Percentiles rank a stretch among this genome's conserved stretches.
These are phyloP conservation scores for Drechmeria coniospora DNA, from an alignment of 2,329 filamentous ascomycete genomes.

Conservation along the genomic window DNA sequence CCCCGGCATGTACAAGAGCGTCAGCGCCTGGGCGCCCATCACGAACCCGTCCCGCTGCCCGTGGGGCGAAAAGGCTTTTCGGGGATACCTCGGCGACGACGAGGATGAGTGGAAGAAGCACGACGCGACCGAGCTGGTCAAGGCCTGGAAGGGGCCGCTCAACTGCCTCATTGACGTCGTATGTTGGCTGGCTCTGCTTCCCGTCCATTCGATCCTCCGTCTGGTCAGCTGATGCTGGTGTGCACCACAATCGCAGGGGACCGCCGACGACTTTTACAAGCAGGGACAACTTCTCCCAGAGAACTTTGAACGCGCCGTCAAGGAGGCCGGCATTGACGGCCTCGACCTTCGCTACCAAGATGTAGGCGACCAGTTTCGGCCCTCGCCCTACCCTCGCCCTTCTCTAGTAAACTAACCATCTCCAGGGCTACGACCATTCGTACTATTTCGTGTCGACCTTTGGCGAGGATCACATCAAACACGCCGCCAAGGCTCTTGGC, in stretches of 20 bases:
- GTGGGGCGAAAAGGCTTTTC: conserved; percentile 94
- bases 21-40: conserved; percentile 84
- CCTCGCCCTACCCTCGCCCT: background rate
- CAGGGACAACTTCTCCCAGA: conserved; percentile 83
- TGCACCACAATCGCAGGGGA: conserved; percentile 45
- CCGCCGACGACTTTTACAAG: conserved; percentile 93
- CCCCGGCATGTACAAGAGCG: conserved; percentile 75
- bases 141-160: conserved; percentile 54
- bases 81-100: conserved; percentile 72
- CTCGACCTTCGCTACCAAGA: conserved; percentile 72
- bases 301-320: conserved; percentile 71
- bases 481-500: conserved; percentile 70
- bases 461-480: conserved; percentile 75
- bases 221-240: too few species aligned
- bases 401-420: conserved; percentile 1
- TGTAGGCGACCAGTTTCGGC: conserved; percentile 21
- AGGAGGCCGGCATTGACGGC: conserved; percentile 57
- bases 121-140: conserved; percentile 82
- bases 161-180: conserved; percentile 80
- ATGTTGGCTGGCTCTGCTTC: conserved; percentile 18
- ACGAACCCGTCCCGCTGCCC: conserved; percentile 71
- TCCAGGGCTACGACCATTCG: conserved; percentile 79
- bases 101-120: conserved; percentile 70
- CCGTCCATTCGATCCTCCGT: background rate
- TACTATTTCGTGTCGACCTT: conserved; percentile 96